Evolutionary conservation across 2,329 filamentous ascomycete genomes (phyloP), one percentile per base, ranked within the genome.

Genomic region (Arthrocladium fulminans): DNA sequence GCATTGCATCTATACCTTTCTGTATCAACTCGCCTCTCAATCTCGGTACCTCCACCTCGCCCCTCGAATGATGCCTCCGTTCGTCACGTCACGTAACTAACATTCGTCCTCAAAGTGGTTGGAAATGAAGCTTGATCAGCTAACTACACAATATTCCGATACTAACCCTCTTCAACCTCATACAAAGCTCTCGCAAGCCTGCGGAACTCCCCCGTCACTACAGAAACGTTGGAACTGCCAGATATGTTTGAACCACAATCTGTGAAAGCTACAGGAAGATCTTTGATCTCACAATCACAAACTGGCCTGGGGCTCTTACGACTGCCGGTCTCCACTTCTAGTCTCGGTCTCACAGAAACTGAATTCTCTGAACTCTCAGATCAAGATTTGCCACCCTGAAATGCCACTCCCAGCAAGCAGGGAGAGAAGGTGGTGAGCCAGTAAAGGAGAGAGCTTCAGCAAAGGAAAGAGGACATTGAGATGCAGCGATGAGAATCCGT

Each of bases 141-240:
- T 67, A 68, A 8, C 74, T 72, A 6, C 71, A 72, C 51, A 69
- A 74, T 42, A 64, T 77, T 6, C 63, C 67, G 2, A 69, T 77
- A 9, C 60, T 78, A 22, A 72, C 74, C 5, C 74, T 75, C 10
- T 75, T 76, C 54, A 74, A 78, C 60, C 75, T n/a, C 75, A 15
- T 73, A 77, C 55, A 76, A 74, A 58, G 74, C 74, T 6, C 64
- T 78, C 24, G 68, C 73, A 52, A 76, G 73, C 27, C 62, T 77
- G 8, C 68, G 73, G 4, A 74, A 48, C 42, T 57, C 58, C 13
- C 52, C 58, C 1, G 24, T 59, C 22, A 57, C 57, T 8, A 50
- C 55, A 13, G 58, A 73, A 50, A 73, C 73, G 6, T 59, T 77
- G 27, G 73, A 69, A 22, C 60, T 71, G 27, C 63, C 68, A 23